Base-by-base conservation (phyloP, 305 asterid species). In the Fraxinus dipetala region DNA sequence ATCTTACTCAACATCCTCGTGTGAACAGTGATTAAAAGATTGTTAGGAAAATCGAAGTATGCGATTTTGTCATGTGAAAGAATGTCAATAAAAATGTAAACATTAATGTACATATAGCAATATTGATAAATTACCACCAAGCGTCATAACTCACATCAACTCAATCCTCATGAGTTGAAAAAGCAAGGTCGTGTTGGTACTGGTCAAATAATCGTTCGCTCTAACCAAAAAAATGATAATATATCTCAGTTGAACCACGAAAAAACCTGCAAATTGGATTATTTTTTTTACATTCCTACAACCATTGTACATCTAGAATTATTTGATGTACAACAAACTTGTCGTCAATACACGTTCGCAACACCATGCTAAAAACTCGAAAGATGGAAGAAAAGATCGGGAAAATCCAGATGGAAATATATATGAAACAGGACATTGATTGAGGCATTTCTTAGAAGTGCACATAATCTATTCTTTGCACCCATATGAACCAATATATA, bases 401-500 rank as follows among this genome's bases (percentile, higher is more conserved):
- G 35, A 4, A 67, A 65, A 65, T 65, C 72, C 72, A 26, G 72
- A 51, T 16, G 22, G 63, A 51, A 54, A 54, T 20, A 10, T 65
- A 28, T 31, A 70, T 26, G 38, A 70, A 14, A 32, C 76, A 70
- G 38, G 31, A 31, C 76, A 14, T 70, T 32, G 24, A 70, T 31
- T 16, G 76, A 31, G 76, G 45, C 76, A 70, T 14, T 70, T 30
- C 43, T 16, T 31, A 54, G 24, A 70, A 70, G 76, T 70, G 76
- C 76, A 30, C 40, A 30, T 70, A 32, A 70, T 70, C 76, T 70
- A 70, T 70, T 70, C 32, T 26, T 70, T 31, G 76, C 76, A 70
- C 24, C 76, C 10, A 70, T 70, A 16, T 31, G 76, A 70, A 70
- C 76, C 40, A 13, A 30, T 30, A 30, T 70, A 70, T 70, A 70